phyloP scores from a whole-genome alignment of 2,329 filamentous ascomycete genomes.

The Penicillium decumbens region DNA sequence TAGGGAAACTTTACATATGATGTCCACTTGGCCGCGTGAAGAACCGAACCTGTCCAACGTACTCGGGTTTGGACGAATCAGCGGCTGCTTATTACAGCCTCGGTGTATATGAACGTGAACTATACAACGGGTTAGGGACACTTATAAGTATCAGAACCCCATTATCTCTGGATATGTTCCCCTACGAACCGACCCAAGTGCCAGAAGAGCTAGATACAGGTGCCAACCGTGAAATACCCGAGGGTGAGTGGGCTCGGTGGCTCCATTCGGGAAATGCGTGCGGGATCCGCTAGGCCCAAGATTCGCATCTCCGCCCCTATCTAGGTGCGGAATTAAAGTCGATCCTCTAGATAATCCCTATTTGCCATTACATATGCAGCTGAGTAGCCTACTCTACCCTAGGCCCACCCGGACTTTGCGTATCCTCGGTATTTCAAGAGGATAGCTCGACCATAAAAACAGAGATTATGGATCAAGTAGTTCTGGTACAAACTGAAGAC shows the following conservation, averaged over 20 bases:
- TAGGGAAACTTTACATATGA: not conserved
- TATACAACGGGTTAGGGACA: not conserved
- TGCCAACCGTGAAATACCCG: constrained; percentile 3
- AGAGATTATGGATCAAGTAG: too few species aligned
- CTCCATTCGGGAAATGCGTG: constrained; percentile 16
- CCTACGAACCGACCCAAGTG: not conserved
- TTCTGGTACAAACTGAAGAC: too few species aligned
- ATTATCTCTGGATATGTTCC: not conserved
- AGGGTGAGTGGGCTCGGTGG: not conserved
- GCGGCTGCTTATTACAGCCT: constrained; percentile 25
- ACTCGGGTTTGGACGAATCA: constrained; percentile 22
- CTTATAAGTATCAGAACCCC: not conserved
- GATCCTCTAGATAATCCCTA: not conserved
- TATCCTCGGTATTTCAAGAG: too few species aligned
- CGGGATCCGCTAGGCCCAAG: constrained; percentile 15
- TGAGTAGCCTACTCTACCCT: too few species aligned
- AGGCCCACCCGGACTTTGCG: too few species aligned
- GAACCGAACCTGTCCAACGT: not conserved
- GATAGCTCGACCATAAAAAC: too few species aligned
- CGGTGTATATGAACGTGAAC: constrained; percentile 13
- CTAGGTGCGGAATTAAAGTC: not conserved
- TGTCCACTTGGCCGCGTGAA: not conserved
- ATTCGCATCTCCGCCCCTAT: not conserved
- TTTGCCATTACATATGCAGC: too few species aligned
- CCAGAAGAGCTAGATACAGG: not conserved